Base-by-base conservation (phyloP, 371 early-diverging fungal genomes). In the Amoeboaphelidium protococcarum region DNA sequence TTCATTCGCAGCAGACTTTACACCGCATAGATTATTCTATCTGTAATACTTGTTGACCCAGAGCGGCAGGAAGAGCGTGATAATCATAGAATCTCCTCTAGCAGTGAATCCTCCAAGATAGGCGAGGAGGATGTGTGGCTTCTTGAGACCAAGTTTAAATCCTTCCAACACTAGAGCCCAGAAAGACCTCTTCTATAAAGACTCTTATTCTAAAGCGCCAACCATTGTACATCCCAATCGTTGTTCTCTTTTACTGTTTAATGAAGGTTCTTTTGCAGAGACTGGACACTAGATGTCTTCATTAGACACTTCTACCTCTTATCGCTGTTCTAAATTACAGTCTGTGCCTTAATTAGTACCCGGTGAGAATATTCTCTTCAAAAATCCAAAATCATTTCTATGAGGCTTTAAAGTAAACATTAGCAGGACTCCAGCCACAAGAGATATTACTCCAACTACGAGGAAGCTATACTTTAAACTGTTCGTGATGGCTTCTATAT, bases 1-100 rank as follows among this genome's bases (percentile, higher is more conserved):
- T n/a, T n/a, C n/a, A 51, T 22, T 22, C 10, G 22, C 22, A 12
- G 19, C 12, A 16, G 37, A 24, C 4, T 41, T 3, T 16, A 42
- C 13, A 4, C 45, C 24, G 43, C 55, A 54, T 16, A 43, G 25
- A 13, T 45, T 31, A 3, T 41, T 13, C n/a, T 41, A 3, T 19
- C 40, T 3, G 54, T 55, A 54, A 26, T 42, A 50, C 26, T 54
- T 58, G 49, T 68, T 62, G 1, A 78, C 64, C 81, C 81, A 84
- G 2, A 78, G 60, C 3, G 74, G 68, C n/a, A 84, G 53, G 50
- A 73, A 82, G 6, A 73, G 60, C 2, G 81, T 66, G 40, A 84
- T 61, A 24, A 76, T 68, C 25, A 80, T 67, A 22, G 79, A 73
- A 54, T 80, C 80, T 0, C 74, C 79, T 47, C 84, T 71, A 2